These are phyloP conservation scores for Ettlia oleoabundans DNA, from an alignment of 139 green algal species.

Conservation along the genomic window DNA sequence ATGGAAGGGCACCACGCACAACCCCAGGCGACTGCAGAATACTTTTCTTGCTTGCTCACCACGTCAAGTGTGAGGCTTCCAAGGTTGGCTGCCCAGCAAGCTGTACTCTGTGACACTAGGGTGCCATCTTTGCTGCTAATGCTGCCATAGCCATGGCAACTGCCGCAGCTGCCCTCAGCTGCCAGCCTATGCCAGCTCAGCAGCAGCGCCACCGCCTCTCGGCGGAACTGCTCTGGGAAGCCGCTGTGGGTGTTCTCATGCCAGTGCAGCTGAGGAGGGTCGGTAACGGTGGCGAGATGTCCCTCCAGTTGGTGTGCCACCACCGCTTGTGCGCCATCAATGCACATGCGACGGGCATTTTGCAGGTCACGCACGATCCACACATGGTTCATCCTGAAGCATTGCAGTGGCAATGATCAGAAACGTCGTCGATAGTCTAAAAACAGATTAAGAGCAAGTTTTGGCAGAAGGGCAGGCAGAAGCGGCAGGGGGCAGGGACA, in stretches of 20 bases:
- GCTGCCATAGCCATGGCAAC: not conserved
- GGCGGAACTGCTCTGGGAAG: not conserved
- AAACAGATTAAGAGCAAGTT: too few species aligned
- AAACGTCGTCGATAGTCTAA: too few species aligned
- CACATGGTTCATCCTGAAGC: not conserved
- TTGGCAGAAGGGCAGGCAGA: not conserved
- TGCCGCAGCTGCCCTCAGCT: not conserved
- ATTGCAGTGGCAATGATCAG: too few species aligned
- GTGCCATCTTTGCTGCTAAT: not conserved
- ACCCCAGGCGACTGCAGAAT: too few species aligned
- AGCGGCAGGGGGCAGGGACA: not conserved
- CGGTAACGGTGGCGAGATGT: not conserved
- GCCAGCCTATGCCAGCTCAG: conserved; percentile 5
- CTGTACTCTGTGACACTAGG: not conserved
- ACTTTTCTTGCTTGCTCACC: too few species aligned
- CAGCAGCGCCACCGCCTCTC: not conserved
- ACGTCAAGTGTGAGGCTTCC: too few species aligned
- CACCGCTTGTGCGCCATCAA: not conserved
- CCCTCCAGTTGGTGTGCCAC: not conserved
- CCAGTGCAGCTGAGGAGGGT: conserved; percentile 14
- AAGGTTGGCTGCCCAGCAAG: too few species aligned
- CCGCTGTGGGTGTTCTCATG: not conserved
- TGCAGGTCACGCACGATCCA: not conserved
- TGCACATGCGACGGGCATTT: not conserved
- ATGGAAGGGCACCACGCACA: too few species aligned